Percentiles rank a stretch among this genome's conserved stretches.
phyloP scores from a whole-genome alignment of 176 grass and related monocot genomes.

The Dactylis glomerata region DNA sequence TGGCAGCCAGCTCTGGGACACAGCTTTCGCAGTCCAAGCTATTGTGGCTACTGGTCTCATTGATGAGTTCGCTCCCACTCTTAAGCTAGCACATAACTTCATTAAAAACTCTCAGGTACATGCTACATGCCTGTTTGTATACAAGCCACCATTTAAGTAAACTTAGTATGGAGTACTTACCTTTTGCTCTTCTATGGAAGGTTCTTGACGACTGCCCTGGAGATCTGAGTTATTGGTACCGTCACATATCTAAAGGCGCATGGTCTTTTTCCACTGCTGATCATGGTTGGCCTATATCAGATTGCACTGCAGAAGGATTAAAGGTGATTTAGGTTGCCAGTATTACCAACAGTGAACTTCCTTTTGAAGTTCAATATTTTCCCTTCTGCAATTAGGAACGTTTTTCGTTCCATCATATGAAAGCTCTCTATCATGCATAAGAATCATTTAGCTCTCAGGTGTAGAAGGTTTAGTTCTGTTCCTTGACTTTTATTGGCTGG shows the following conservation, averaged over 20 bases:
- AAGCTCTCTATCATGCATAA: neutral
- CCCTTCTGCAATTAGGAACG: neutral
- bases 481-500: neutral
- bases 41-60: constrained; percentile 59
- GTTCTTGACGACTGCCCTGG: constrained; percentile 70
- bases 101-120: constrained; percentile 76
- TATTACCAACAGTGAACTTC: neutral
- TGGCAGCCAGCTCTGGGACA: constrained; percentile 93
- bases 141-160: neutral
- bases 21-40: constrained; percentile 85
- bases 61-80: constrained; percentile 59
- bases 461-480: constrained; percentile 4
- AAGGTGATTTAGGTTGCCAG: constrained; percentile 11
- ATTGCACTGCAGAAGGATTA: constrained; percentile 22
- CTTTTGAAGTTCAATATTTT: neutral
- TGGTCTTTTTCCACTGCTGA: neutral
- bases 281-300: neutral
- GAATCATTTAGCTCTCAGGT: neutral
- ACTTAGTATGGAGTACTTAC: neutral
- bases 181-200: constrained; percentile 43
- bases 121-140: neutral
- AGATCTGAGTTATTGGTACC: constrained; percentile 66
- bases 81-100: constrained; percentile 66
- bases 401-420: neutral
- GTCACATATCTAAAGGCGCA: constrained; percentile 14